Conservation (phyloP, 805 yeast genomes). For the Priceomyces castillae region DNA sequence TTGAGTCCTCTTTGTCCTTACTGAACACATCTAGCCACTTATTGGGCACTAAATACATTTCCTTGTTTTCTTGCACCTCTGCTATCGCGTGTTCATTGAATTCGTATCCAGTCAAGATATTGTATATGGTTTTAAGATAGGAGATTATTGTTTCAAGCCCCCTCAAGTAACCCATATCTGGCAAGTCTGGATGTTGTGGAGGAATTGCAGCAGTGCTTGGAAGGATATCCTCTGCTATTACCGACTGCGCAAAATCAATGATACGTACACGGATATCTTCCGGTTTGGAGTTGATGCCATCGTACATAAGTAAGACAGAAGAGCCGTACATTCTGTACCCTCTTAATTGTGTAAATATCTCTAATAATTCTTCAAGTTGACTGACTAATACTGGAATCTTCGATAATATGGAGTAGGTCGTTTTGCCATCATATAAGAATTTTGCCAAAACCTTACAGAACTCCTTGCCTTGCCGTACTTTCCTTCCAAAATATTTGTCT, state of each 20-base stretch:
- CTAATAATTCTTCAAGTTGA: constrained; percentile 56
- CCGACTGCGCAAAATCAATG: constrained; percentile 94
- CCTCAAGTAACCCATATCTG: constrained; percentile 82
- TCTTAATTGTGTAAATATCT: constrained; percentile 51
- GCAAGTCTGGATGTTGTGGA: constrained; percentile 58
- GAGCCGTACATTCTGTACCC: constrained; percentile 93
- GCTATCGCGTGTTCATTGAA: constrained; percentile 8
- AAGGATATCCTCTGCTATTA: constrained; percentile 55
- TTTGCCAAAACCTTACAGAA: constrained; percentile 73
- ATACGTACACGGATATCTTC: constrained; percentile 53
- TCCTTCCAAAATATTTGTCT: constrained; percentile 92
- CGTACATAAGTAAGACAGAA: constrained; percentile 84
- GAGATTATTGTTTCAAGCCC: constrained; percentile 74
- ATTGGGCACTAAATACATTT: constrained; percentile 10
- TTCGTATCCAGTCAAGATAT: constrained; percentile 44
- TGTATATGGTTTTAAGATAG: constrained; percentile 63
- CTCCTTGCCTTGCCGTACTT: constrained; percentile 65
- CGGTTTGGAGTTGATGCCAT: constrained; percentile 43
- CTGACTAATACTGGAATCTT: constrained; percentile 67
- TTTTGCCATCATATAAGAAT: constrained; percentile 75
- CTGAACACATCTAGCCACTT: constrained; percentile 17
- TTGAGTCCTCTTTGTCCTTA: constrained; percentile 6
- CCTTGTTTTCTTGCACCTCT: constrained; percentile 11
- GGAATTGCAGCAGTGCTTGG: constrained; percentile 45
- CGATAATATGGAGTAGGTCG: constrained; percentile 53